Conservation (phyloP, 768 basidiomycete genomes). For the Royoungia palumana region DNA sequence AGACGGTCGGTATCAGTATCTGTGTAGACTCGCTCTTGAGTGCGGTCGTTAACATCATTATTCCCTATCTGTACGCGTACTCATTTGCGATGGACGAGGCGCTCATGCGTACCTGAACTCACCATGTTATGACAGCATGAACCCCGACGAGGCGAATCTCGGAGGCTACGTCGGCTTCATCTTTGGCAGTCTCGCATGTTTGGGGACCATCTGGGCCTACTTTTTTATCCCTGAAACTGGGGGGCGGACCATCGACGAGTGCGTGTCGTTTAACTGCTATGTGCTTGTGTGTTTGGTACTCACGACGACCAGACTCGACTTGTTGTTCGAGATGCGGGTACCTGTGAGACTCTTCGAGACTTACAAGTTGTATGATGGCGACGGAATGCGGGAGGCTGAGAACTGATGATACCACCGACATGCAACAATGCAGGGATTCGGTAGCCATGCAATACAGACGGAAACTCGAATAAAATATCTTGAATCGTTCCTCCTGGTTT, state of each 20-base stretch:
- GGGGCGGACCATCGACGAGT: conserved; percentile 27
- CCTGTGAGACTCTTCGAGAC: conserved; percentile 25
- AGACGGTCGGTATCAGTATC: conserved; percentile 25
- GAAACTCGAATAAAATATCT: too few relatives aligned
- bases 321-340: conserved; percentile 31
- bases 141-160: conserved; percentile 24
- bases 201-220: conserved; percentile 23
- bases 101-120: too few relatives aligned
- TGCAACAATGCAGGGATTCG: too few relatives aligned
- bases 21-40: conserved; percentile 22
- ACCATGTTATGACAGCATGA: conserved; percentile 13
- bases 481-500: too few relatives aligned
- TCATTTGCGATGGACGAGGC: too few relatives aligned
- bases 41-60: conserved; percentile 23
- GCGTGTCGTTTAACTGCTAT: conserved; percentile 10
- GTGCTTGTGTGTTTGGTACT: not conserved
- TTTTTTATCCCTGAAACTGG: conserved; percentile 28
- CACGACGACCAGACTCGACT: conserved; percentile 21
- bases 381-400: not conserved
- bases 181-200: conserved; percentile 23
- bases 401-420: too few relatives aligned
- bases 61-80: conserved; percentile 25
- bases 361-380: conserved; percentile 11
- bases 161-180: conserved; percentile 29
- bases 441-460: too few relatives aligned